A percentile compares a stretch with the other conserved stretches of the same genome.
phyloP scores from a whole-genome alignment of 176 grass and related monocot species.

The Avena eriantha region DNA sequence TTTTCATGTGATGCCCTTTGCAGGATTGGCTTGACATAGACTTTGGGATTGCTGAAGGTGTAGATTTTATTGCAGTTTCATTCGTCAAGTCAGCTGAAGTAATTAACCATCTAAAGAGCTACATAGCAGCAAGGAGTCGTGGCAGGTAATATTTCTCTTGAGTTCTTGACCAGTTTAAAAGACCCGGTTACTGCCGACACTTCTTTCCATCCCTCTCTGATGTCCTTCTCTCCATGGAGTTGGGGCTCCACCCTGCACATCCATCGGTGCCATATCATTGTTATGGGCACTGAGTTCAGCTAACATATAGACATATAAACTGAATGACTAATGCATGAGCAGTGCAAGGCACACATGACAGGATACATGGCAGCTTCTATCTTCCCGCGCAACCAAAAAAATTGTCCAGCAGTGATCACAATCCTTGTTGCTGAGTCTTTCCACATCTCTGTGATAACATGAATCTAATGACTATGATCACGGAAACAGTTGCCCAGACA shows the following conservation, averaged over 20 bases:
- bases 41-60: constrained; percentile 94
- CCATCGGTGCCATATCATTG: constrained; percentile 1
- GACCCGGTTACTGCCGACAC: not conserved
- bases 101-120: constrained; percentile 94
- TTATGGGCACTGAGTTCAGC: not conserved
- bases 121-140: constrained; percentile 83
- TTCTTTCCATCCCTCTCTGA: not conserved
- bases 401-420: not conserved
- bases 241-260: not conserved
- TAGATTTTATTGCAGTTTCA: constrained; percentile 97
- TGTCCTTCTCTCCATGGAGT: not conserved
- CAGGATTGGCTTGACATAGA: constrained; percentile 99
- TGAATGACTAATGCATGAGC: not conserved
- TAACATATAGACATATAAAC: not conserved
- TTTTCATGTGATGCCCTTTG: constrained; percentile 43
- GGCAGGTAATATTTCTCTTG: constrained; percentile 56
- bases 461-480: not conserved
- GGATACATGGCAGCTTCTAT: not conserved
- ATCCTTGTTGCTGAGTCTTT: not conserved
- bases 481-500: not conserved
- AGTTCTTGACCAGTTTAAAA: constrained; percentile 15
- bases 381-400: not conserved
- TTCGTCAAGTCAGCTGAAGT: constrained; percentile 99
- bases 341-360: not conserved
- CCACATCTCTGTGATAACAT: not conserved